Base-by-base conservation (phyloP, 306 rosid species). In the Quercus mongolica region DNA sequence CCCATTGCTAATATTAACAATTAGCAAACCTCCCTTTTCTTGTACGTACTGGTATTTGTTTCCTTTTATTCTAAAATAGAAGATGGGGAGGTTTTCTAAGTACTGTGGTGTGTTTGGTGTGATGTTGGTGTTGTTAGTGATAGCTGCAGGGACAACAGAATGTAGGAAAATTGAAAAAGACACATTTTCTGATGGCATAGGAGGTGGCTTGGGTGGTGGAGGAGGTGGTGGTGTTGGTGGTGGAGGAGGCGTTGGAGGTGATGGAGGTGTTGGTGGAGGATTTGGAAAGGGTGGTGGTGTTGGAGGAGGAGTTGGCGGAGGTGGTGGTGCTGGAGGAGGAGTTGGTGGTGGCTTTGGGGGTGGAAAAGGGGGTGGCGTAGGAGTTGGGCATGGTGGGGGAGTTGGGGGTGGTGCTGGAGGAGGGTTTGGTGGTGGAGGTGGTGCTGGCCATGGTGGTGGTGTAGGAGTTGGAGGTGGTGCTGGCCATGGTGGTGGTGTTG, bases 1-100 rank as follows among this genome's bases (percentile, higher is more conserved):
- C 73, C 35, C 31, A 56, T 21, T 81, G 76, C 70, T 52, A 80
- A 61, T 3, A 23, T 13, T 71, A 74, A 73, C 23, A 61, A 81
- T 23, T 4, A 41, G 38, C 68, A 71, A 74, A 69, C 12, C 15
- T 30, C 79, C 54, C 2, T 35, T 6, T 68, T n/a, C 55, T 49
- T 15, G 18, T 5, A 3, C 44, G 31, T 28, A 30, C 31, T 3
- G 31, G 31, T 30, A 30, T 30, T 30, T 30, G 31, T 30, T 30
- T 30, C 31, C 31, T 30, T 30, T 30, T 30, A 30, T 30, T 30
- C 31, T 30, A 30, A 3, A 30, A 30, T 30, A 30, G 31, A 30
- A 30, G 31, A 30, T 30, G 31, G 31, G 31, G 31, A 30, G 4
- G 31, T 30, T 30, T 30, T 30, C 31, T 30, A 30, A 30, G 31